Evolutionary conservation across 2,329 filamentous ascomycete genomes (phyloP).

Genomic region (Cladosporium phlei): DNA sequence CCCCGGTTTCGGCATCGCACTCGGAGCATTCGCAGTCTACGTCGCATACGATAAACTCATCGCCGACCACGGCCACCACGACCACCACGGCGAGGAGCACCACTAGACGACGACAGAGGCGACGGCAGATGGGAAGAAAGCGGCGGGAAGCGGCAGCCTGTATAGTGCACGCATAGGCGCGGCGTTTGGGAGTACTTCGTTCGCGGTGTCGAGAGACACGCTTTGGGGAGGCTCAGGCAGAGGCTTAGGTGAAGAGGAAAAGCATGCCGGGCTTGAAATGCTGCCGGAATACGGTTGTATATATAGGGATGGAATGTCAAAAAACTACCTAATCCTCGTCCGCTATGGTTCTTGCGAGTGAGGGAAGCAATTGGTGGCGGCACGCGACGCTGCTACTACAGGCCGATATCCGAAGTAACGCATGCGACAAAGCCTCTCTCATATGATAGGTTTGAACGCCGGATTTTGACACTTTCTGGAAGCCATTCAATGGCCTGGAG

Average conservation of each 20-base stretch:
- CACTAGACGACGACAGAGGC: conserved; percentile 18
- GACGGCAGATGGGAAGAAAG: too few relatives aligned
- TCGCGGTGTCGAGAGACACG: conserved; percentile 8
- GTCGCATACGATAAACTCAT: conserved; percentile 87
- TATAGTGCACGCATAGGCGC: conserved; percentile 17
- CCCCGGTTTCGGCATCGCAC: conserved; percentile 87
- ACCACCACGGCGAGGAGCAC: conserved; percentile 22
- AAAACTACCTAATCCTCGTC: neutral
- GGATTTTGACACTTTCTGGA: too few relatives aligned
- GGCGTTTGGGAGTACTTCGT: conserved; percentile 17
- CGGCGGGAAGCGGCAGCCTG: conserved; percentile 10
- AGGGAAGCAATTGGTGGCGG: too few relatives aligned
- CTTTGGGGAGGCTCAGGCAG: conserved; percentile 4
- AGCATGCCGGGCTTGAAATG: conserved; percentile 11
- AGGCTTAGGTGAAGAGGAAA: conserved; percentile 9
- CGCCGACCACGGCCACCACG: conserved; percentile 49
- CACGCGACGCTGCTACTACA: too few relatives aligned
- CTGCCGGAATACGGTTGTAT: conserved; percentile 9
- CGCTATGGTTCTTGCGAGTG: too few relatives aligned
- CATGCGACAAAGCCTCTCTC: too few relatives aligned
- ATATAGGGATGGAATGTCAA: conserved; percentile 12
- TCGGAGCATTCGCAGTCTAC: conserved; percentile 85
- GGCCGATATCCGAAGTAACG: too few relatives aligned
- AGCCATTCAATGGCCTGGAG: too few relatives aligned
- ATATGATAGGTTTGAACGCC: too few relatives aligned